These are phyloP conservation scores for Apostasia shenzhenica DNA, from an alignment of 106 monocot genomes.

Conservation along the genomic window DNA sequence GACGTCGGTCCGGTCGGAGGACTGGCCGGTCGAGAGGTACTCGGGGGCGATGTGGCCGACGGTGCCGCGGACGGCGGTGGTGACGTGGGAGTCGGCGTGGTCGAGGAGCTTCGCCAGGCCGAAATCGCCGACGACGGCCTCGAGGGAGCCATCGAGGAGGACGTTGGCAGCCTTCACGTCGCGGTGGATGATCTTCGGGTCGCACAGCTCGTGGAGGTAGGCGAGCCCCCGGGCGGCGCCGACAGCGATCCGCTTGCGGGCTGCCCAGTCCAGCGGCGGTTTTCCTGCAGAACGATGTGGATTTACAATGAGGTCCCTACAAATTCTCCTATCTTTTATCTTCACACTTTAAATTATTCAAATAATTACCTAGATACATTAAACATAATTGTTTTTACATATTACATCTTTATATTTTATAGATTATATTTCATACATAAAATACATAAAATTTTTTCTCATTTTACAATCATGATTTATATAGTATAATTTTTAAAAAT, in stretches of 20 bases:
- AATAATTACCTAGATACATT: neutral
- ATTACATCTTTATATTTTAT: no score
- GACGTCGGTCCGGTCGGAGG: conserved; percentile 74
- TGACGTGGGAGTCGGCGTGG: conserved; percentile 72
- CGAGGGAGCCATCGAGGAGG: conserved; percentile 73
- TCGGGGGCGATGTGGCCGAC: conserved; percentile 82
- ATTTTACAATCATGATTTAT: no score
- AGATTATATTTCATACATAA: no score
- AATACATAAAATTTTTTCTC: no score
- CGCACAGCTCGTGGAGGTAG: conserved; percentile 98
- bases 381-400: neutral
- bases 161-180: conserved; percentile 98
- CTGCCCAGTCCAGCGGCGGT: conserved; percentile 74
- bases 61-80: conserved; percentile 78
- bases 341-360: neutral
- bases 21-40: conserved; percentile 72
- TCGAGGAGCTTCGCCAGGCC: conserved; percentile 93
- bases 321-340: no score
- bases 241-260: conserved; percentile 71
- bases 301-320: no score
- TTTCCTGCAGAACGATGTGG: conserved; percentile 27
- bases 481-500: no score
- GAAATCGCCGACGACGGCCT: conserved; percentile 88
- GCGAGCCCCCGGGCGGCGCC: conserved; percentile 79
- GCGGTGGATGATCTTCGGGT: conserved; percentile 96